Evolutionary conservation across 768 basidiomycete genomes (phyloP).

Genomic region (Tulasnella sp.): DNA sequence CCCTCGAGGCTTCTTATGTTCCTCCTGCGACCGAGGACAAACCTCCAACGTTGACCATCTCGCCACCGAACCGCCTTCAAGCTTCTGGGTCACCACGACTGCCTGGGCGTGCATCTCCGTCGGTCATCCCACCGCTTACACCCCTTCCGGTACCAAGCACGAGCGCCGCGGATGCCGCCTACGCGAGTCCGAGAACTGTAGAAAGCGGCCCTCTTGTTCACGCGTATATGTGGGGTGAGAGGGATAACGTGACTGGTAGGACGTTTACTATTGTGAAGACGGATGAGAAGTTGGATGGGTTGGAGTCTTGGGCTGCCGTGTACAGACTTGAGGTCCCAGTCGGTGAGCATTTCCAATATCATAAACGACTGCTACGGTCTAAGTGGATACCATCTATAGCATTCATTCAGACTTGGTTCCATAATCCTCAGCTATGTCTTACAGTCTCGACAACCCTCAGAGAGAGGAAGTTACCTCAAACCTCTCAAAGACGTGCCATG

Average conservation of each 20-base stretch:
- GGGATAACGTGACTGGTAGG: background rate
- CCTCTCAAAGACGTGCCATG: constrained; percentile 29
- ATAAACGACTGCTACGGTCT: background rate
- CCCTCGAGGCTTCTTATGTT: constrained; percentile 66
- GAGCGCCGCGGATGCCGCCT: constrained; percentile 59
- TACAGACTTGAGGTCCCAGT: constrained; percentile 70
- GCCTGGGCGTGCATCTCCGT: constrained; percentile 38
- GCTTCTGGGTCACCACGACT: constrained; percentile 26
- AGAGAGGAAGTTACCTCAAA: constrained; percentile 51
- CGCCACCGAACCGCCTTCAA: constrained; percentile 25
- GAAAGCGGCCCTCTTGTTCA: constrained; percentile 60
- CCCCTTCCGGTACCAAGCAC: constrained; percentile 75
- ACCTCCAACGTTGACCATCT: constrained; percentile 39
- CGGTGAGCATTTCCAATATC: constrained; percentile 41
- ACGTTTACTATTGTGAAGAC: constrained; percentile 47
- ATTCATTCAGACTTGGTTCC: constrained; percentile 55
- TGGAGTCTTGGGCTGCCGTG: constrained; percentile 63
- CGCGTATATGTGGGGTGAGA: constrained; percentile 64
- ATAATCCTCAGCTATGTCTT: constrained; percentile 69
- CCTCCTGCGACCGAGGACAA: constrained; percentile 16
- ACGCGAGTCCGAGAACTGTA: constrained; percentile 39
- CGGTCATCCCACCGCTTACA: constrained; percentile 56
- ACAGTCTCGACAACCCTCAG: constrained; percentile 82
- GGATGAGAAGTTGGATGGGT: constrained; percentile 33
- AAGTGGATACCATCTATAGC: constrained; percentile 33